Evolutionary conservation across 306 rosid genomes (phyloP), one percentile per base, ranked within the genome.

Genomic region (Cucurbita ficifolia): DNA sequence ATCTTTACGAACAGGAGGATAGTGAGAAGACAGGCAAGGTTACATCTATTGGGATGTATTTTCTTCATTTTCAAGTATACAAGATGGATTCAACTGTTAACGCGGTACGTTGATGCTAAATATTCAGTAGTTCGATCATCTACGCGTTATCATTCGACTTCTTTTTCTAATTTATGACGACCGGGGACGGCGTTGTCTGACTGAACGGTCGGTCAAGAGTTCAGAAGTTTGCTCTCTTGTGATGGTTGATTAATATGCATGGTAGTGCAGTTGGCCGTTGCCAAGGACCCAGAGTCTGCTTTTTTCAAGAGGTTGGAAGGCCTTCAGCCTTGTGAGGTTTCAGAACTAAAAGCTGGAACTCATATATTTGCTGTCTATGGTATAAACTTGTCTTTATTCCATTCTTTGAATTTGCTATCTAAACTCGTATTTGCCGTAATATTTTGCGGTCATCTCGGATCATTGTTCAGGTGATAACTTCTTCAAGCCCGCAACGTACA

Each of bases 301-400:
- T 95, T 95, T 81, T 95, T 95, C 81, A 95, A 95, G 83, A 91
- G 96, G 78, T 88, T 95, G 96, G 97, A 95, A 87, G 97, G 99
- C 86, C 97, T 95, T 79, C 96, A 88, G 81, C 99, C 99, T 81
- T 95, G 97, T 88, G 99, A 95, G 85, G 94, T 95, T 75, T 88
- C 92, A 3, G 97, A 89, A 81, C 85, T 95, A 73, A 91, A 91
- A 86, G 86, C 97, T 75, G 99, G 97, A 81, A 88, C 96, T 75
- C 99, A 95, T 86, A 85, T 95, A 81, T 95, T 95, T 60, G 97
- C 99, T 62, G 97, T 95, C 76, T 95, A 95, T 75, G 99, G 99
- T 95, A 82, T 83, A 90, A 73, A 76, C 75, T 82, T 61, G 75
- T 46, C 2, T 14, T 35, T 43, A 45, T 29, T 76, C 76, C 21